phyloP scores from a whole-genome alignment of 2,329 filamentous ascomycete genomes.

The Stachybotrys elegans region DNA sequence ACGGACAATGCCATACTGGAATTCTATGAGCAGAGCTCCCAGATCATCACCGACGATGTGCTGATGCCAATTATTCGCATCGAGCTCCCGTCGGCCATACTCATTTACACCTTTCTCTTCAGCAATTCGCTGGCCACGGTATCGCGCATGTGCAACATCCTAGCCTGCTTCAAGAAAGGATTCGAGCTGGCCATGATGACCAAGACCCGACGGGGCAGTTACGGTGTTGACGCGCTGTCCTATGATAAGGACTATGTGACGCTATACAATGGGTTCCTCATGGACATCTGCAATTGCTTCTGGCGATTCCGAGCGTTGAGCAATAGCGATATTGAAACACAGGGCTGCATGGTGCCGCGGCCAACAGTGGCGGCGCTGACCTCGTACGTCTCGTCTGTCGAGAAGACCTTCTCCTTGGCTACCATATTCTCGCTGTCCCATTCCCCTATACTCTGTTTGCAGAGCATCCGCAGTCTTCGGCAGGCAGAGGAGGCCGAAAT shows the following conservation, averaged over 20 bases:
- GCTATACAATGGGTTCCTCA: conserved; percentile 76
- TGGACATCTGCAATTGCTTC: conserved; percentile 80
- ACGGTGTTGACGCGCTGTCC: conserved; percentile 27
- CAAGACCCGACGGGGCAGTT: conserved; percentile 21
- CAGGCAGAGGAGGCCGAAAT: conserved; percentile 52
- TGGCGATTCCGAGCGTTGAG: conserved; percentile 74
- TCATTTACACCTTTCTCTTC: conserved; percentile 66
- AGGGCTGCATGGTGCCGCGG: conserved; percentile 46
- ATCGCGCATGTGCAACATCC: conserved; percentile 63
- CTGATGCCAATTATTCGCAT: conserved; percentile 56
- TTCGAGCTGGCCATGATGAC: conserved; percentile 61
- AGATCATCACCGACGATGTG: conserved; percentile 46
- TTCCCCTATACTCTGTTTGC: conserved; percentile 51
- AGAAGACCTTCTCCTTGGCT: conserved; percentile 39
- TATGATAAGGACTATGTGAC: conserved; percentile 59
- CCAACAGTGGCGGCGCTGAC: conserved; percentile 40
- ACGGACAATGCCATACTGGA: conserved; percentile 57
- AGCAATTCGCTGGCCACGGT: conserved; percentile 56
- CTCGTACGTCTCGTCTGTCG: conserved; percentile 43
- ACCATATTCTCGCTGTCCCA: conserved; percentile 54
- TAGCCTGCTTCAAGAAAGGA: conserved; percentile 68
- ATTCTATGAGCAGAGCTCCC: conserved; percentile 62
- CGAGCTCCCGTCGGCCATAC: conserved; percentile 59
- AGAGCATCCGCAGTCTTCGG: conserved; percentile 51
- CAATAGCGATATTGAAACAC: conserved; percentile 45